Evolutionary conservation across 352 stramenopile genomes (phyloP).

Genomic region (Globisporangium mamillatum): DNA sequence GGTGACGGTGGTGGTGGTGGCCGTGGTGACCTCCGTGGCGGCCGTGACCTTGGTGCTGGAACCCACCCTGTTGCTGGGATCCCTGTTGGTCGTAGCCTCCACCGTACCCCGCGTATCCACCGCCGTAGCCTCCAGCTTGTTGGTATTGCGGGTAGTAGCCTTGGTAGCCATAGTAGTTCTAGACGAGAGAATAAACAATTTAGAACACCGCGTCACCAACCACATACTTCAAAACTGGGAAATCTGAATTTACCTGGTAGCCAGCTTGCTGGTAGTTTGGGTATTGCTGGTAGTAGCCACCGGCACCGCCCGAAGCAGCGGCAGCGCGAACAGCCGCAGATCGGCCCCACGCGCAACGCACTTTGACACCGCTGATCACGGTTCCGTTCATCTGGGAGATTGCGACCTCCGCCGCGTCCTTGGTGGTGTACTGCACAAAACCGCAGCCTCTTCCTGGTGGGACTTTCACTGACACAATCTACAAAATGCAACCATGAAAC

Average conservation of each 20-base stretch:
- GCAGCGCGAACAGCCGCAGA: constrained; percentile 56
- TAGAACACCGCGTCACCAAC: neutral
- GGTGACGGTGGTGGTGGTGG: constrained; percentile 38
- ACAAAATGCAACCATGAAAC: neutral
- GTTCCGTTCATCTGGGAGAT: constrained; percentile 90
- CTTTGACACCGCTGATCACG: constrained; percentile 71
- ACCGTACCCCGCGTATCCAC: constrained; percentile 44
- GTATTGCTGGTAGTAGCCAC: constrained; percentile 56
- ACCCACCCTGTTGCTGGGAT: constrained; percentile 33
- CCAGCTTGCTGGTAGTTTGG: constrained; percentile 33
- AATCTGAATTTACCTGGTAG: constrained; percentile 31
- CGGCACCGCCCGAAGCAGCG: constrained; percentile 19
- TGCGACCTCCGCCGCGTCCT: constrained; percentile 78
- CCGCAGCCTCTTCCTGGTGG: constrained; percentile 87
- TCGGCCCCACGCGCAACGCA: constrained; percentile 88
- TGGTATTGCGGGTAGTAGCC: constrained; percentile 63
- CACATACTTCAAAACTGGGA: neutral
- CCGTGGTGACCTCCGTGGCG: constrained; percentile 32
- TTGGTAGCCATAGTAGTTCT: constrained; percentile 66
- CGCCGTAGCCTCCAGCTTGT: constrained; percentile 29
- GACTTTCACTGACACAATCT: constrained; percentile 83
- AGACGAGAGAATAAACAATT: no score
- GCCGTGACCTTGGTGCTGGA: constrained; percentile 33
- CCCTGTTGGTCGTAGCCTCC: constrained; percentile 49
- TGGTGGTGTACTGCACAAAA: constrained; percentile 88